These are phyloP conservation scores for Lactifluus volemus DNA, from an alignment of 768 basidiomycete genomes.

Conservation along the genomic window DNA sequence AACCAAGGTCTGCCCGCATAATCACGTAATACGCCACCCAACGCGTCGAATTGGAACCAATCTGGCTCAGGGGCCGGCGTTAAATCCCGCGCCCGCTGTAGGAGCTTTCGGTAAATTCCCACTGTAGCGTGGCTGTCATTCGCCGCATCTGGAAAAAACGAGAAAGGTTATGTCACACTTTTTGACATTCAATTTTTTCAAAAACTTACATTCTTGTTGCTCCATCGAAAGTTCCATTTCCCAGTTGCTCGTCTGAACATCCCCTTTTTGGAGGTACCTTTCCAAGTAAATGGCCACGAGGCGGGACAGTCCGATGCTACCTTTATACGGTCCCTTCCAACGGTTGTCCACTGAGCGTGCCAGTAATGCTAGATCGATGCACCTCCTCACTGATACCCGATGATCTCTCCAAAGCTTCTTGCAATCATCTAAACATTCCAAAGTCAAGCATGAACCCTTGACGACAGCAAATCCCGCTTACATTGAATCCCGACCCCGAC, in stretches of 20 bases:
- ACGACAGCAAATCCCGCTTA: conserved; percentile 23
- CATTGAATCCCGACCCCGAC: conserved; percentile 70
- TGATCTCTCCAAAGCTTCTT: conserved; percentile 48
- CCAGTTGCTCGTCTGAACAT: conserved; percentile 62
- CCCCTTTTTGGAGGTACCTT: conserved; percentile 47
- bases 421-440: conserved; percentile 44
- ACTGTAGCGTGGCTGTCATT: conserved; percentile 67
- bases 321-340: conserved; percentile 66
- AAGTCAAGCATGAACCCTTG: not conserved
- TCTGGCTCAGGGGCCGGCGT: conserved; percentile 28
- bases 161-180: not conserved
- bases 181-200: too few species aligned
- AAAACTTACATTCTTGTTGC: conserved; percentile 49
- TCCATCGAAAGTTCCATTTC: conserved; percentile 35
- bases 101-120: conserved; percentile 40
- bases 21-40: conserved; percentile 40
- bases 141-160: conserved; percentile 45
- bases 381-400: conserved; percentile 38
- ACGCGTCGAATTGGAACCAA: conserved; percentile 52
- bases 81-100: conserved; percentile 32
- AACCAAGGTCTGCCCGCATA: conserved; percentile 35
- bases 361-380: conserved; percentile 60
- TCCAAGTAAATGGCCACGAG: conserved; percentile 55
- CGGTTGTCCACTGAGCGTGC: conserved; percentile 58
- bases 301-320: conserved; percentile 52